These are phyloP conservation scores for Komagataea norvegica DNA, from an alignment of 1,139 yeast species.

Conservation along the genomic window DNA sequence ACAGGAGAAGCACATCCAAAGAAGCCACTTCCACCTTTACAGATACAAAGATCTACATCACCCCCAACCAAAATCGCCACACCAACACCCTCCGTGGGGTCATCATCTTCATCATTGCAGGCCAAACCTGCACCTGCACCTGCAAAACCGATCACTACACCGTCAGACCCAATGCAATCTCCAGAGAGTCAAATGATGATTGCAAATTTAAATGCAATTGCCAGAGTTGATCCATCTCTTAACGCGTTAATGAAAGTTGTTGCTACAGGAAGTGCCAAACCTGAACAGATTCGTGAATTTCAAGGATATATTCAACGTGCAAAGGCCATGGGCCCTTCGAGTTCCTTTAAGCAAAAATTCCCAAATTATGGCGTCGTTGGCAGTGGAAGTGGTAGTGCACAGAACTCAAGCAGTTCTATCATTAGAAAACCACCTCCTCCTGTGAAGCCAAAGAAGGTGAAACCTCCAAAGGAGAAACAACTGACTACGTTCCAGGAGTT, in stretches of 20 bases:
- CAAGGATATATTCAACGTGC: constrained; percentile 79
- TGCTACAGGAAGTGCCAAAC: constrained; percentile 73
- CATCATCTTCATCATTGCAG: no score
- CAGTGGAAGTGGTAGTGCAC: no score
- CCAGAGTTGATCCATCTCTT: constrained; percentile 63
- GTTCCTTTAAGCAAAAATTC: constrained; percentile 23
- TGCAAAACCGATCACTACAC: constrained; percentile 11
- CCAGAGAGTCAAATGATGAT: constrained; percentile 76
- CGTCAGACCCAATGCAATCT: constrained; percentile 44
- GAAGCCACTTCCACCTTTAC: constrained; percentile 17
- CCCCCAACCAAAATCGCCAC: constrained; percentile 6
- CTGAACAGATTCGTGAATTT: constrained; percentile 66
- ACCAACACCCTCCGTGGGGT: no score
- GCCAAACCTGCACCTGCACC: constrained; percentile 15
- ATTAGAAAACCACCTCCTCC: constrained; percentile 10
- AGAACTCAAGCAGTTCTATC: no score
- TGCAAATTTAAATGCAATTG: constrained; percentile 74
- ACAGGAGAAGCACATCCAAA: neutral
- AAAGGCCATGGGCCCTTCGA: constrained; percentile 61
- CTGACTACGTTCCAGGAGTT: constrained; percentile 73
- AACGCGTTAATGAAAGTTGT: constrained; percentile 74
- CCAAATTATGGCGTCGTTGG: constrained; percentile 2
- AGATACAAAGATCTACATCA: constrained; percentile 12
- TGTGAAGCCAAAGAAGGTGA: constrained; percentile 25
- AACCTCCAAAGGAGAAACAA: constrained; percentile 32